These are phyloP conservation scores for Aureobasidium mangrovei DNA, from an alignment of 2,329 filamentous ascomycete genomes.

Conservation along the genomic window DNA sequence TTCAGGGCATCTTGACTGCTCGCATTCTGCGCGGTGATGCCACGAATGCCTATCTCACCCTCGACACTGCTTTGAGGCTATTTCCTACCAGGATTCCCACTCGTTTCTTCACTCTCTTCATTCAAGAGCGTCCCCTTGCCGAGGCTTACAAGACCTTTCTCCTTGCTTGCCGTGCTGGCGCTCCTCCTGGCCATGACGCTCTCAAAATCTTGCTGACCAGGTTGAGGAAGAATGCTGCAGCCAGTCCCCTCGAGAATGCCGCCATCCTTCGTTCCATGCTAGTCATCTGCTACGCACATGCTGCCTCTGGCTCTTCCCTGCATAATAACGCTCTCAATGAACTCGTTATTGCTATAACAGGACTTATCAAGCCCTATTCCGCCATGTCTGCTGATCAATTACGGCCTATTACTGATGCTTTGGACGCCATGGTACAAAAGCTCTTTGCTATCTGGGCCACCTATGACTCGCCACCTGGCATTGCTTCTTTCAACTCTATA, in stretches of 20 bases:
- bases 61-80: slow-evolving; percentile 42
- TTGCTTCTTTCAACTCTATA: slow-evolving; percentile 29
- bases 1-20: slow-evolving; percentile 42
- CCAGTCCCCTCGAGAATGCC: slow-evolving; percentile 5
- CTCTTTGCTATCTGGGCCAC: slow-evolving; percentile 24
- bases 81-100: slow-evolving; percentile 34
- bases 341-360: slow-evolving; percentile 29
- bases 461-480: slow-evolving; percentile 22
- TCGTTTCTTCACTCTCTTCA: slow-evolving; percentile 38
- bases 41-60: slow-evolving; percentile 40
- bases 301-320: slow-evolving; percentile 32
- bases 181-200: slow-evolving; percentile 24
- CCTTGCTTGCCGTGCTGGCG: slow-evolving; percentile 40
- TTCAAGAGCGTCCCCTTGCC: slow-evolving; percentile 35
- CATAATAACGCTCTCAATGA: slow-evolving; percentile 29
- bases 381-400: slow-evolving; percentile 17
- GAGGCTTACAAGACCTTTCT: slow-evolving; percentile 42
- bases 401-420: slow-evolving; percentile 18
- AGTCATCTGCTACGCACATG: slow-evolving; percentile 34
- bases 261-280: slow-evolving; percentile 31
- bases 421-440: slow-evolving; percentile 22
- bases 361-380: slow-evolving; percentile 21
- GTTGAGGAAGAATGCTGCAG: slow-evolving; percentile 19
- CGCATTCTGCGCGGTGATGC: slow-evolving; percentile 39
- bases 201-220: slow-evolving; percentile 28